A percentile compares a stretch with the other conserved stretches of the same genome.
phyloP scores from a whole-genome alignment of 805 yeast genomes.

The Candida yuanshanica region DNA sequence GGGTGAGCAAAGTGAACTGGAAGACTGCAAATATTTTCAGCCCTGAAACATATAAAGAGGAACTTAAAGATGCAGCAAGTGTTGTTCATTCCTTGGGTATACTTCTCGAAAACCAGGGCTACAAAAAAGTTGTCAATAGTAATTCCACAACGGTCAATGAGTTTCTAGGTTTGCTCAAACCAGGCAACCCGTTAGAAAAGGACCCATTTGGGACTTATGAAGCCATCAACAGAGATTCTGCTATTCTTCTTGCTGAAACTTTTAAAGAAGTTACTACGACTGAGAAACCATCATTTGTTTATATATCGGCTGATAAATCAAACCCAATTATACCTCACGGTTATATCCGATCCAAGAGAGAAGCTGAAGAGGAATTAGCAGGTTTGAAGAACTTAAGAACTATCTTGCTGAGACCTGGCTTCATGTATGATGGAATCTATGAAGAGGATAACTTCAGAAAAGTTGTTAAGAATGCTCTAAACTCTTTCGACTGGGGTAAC shows the following conservation, averaged over 20 bases:
- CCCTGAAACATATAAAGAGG: slow-evolving; percentile 48
- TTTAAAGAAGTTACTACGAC: slow-evolving; percentile 29
- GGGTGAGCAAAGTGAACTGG: slow-evolving; percentile 64
- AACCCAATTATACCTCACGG: slow-evolving; percentile 64
- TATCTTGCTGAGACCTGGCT: slow-evolving; percentile 72
- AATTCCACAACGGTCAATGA: slow-evolving; percentile 25
- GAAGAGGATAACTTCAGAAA: slow-evolving; percentile 32
- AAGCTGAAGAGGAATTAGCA: slow-evolving; percentile 58
- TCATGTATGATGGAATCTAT: slow-evolving; percentile 60
- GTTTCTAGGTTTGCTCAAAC: slow-evolving; percentile 37
- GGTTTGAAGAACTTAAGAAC: slow-evolving; percentile 47
- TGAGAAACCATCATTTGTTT: slow-evolving; percentile 48
- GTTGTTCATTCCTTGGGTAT: slow-evolving; percentile 85
- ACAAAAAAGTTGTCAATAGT: slow-evolving; percentile 46
- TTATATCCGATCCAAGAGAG: slow-evolving; percentile 70
- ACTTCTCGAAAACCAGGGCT: slow-evolving; percentile 59
- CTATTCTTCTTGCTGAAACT: slow-evolving; percentile 55
- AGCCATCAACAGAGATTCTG: slow-evolving; percentile 64
- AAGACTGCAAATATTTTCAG: slow-evolving; percentile 60
- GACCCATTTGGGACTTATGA: slow-evolving; percentile 45
- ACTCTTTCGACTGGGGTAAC: slow-evolving; percentile 40
- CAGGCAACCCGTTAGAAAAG: slow-evolving; percentile 53
- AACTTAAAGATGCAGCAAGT: slow-evolving; percentile 45
- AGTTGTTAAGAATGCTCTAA: slow-evolving; percentile 36
- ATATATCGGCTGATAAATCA: slow-evolving; percentile 74